Evolutionary conservation across 106 monocot genomes (phyloP), one percentile per base, ranked within the genome.

Genomic region (Allium sativum): DNA sequence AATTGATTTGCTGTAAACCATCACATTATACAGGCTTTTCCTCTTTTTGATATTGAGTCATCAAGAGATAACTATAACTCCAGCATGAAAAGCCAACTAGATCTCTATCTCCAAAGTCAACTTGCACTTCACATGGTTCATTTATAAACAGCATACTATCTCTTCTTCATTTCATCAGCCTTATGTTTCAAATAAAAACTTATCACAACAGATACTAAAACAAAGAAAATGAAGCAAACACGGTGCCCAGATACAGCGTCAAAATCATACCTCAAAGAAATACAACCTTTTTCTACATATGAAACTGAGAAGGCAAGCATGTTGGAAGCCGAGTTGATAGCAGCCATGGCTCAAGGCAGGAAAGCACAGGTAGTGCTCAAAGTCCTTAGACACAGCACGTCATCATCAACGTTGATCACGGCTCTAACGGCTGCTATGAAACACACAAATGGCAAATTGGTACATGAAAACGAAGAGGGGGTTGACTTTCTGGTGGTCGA

Each of bases 331-430:
- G 85, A 93, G 75, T 70, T 95, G 50, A 76, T 95, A 54, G 75
- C 94, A 0, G 89, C 90, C n/a, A 79, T 95, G 90, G 94, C 81
- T 17, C 89, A 89, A 0, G 94, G 94, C 0, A 90, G 89, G 90
- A 75, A 76, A 8, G 65, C 86, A 21, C 81, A 77, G 68, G 66
- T 95, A 31, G 79, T 90, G 15, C 81, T 89, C 50, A 83, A 76
- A 73, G 64, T 67, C 56, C 52, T 44, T 15, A 15, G 47, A 12
- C 55, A 40, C 45, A 45, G 56, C 45, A 53, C 58, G 0, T 41
- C 82, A 7, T 78, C 78, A 8, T 76, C 70, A 50, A 31, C 31
- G 5, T 2, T 31, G 31, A 48, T 78, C 64, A 70, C 57, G n/a
- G 70, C 52, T 10, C 66, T 95, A 7, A 43, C 67, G 9, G 58